Evolutionary conservation across 2,329 filamentous ascomycete species (phyloP).

Genomic region (Albophoma yamanashiensis): DNA sequence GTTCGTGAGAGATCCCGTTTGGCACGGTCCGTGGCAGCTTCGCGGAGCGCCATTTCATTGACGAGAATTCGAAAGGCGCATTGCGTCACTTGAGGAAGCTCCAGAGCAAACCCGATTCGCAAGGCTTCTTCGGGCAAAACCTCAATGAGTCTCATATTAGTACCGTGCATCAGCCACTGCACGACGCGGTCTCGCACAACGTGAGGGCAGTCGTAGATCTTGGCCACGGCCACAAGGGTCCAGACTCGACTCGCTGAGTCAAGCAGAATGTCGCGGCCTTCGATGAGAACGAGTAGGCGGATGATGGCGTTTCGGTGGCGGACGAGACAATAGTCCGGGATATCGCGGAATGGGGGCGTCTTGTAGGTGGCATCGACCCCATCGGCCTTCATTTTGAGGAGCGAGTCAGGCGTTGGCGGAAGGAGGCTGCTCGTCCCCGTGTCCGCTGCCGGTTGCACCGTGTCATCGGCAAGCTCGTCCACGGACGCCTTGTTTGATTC

Average conservation of each 20-base stretch:
- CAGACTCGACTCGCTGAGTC: constrained; percentile 57
- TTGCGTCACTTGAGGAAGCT: constrained; percentile 30
- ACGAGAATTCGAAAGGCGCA: constrained; percentile 50
- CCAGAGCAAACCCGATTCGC: constrained; percentile 40
- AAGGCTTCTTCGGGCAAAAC: constrained; percentile 51
- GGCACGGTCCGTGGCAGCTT: constrained; percentile 13
- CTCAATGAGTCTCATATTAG: constrained; percentile 51
- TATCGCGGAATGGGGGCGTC: constrained; percentile 20
- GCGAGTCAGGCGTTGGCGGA: constrained; percentile 2
- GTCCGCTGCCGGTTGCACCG: neutral
- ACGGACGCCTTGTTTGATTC: neutral
- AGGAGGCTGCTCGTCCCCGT: neutral
- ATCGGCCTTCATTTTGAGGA: constrained; percentile 12
- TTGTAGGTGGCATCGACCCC: constrained; percentile 8
- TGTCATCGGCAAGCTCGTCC: neutral
- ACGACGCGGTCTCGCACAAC: constrained; percentile 38
- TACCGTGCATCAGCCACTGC: constrained; percentile 45
- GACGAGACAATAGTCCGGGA: constrained; percentile 51
- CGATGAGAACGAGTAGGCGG: constrained; percentile 47
- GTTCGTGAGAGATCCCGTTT: constrained; percentile 8
- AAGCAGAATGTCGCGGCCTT: constrained; percentile 41
- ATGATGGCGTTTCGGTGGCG: constrained; percentile 55
- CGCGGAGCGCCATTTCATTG: constrained; percentile 46
- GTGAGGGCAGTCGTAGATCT: constrained; percentile 41
- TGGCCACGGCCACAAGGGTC: constrained; percentile 53